These are phyloP conservation scores for Blastobotrys petasosporus DNA, from an alignment of 1,139 yeast genomes.

Conservation along the genomic window DNA sequence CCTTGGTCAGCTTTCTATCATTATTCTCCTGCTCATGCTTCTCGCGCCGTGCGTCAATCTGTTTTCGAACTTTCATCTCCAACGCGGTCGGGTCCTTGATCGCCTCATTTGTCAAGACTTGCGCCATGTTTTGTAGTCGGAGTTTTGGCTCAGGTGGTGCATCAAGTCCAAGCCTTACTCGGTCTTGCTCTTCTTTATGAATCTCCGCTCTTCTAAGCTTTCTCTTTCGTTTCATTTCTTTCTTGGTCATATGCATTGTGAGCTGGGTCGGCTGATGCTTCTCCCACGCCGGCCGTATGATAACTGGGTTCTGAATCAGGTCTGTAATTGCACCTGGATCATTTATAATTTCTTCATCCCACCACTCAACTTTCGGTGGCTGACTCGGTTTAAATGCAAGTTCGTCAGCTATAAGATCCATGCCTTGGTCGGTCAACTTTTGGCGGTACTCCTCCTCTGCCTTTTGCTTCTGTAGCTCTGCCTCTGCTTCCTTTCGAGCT, in stretches of 20 bases:
- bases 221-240: conserved; percentile 69
- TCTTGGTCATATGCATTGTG: conserved; percentile 62
- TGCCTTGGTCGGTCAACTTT: conserved; percentile 28
- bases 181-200: conserved; percentile 68
- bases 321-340: conserved; percentile 46
- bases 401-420: conserved; percentile 49
- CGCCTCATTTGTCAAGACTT: conserved; percentile 80
- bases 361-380: conserved; percentile 74
- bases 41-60: conserved; percentile 58
- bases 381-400: conserved; percentile 39
- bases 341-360: conserved; percentile 55
- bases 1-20: conserved; percentile 55
- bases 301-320: conserved; percentile 78
- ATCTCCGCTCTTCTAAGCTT: conserved; percentile 60
- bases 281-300: conserved; percentile 54
- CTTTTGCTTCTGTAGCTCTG: conserved; percentile 32
- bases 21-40: conserved; percentile 59
- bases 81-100: conserved; percentile 84
- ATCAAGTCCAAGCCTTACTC: conserved; percentile 72
- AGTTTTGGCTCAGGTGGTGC: conserved; percentile 91
- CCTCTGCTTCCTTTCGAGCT: conserved; percentile 35
- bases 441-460: conserved; percentile 10
- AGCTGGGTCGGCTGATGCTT: conserved; percentile 38
- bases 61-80: conserved; percentile 63
- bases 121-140: conserved; percentile 74